Percentiles rank a stretch among this genome's conserved stretches.
Evolutionary conservation across 2,329 filamentous ascomycete genomes (phyloP).

Genomic region (Talaromyces marneffei): DNA sequence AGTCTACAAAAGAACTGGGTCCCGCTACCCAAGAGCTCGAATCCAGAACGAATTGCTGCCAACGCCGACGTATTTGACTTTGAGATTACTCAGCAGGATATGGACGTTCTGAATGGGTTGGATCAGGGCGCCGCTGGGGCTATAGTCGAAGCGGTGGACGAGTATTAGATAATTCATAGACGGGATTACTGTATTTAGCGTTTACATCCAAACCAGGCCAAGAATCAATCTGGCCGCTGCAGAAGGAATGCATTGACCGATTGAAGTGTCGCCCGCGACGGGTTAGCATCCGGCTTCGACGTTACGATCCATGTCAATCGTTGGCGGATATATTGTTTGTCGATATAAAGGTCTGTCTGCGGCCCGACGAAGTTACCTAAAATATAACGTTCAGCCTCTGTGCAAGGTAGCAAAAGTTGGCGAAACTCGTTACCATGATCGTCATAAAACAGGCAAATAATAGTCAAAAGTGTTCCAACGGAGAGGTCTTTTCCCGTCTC

Average conservation of each 20-base stretch:
- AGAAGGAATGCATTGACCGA: constrained; percentile 89
- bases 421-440: constrained; percentile 49
- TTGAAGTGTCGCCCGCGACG: constrained; percentile 77
- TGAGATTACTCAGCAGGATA: constrained; percentile 51
- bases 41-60: constrained; percentile 58
- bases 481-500: constrained; percentile 74
- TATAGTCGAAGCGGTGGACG: constrained; percentile 44
- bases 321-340: constrained; percentile 71
- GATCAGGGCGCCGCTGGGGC: constrained; percentile 46
- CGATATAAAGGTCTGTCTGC: constrained; percentile 41
- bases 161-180: constrained; percentile 25
- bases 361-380: constrained; percentile 29
- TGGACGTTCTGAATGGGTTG: constrained; percentile 48
- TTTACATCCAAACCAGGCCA: neutral
- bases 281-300: constrained; percentile 71
- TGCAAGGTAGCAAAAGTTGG: neutral
- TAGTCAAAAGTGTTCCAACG: constrained; percentile 67
- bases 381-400: constrained; percentile 15
- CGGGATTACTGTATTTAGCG: neutral
- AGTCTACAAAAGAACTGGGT: constrained; percentile 72
- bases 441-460: constrained; percentile 68
- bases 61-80: constrained; percentile 62
- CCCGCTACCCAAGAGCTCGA: constrained; percentile 69
- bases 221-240: constrained; percentile 29
- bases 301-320: constrained; percentile 78